These are phyloP conservation scores for Colletotrichum godetiae DNA, from an alignment of 2,329 filamentous ascomycete species.

Conservation along the genomic window DNA sequence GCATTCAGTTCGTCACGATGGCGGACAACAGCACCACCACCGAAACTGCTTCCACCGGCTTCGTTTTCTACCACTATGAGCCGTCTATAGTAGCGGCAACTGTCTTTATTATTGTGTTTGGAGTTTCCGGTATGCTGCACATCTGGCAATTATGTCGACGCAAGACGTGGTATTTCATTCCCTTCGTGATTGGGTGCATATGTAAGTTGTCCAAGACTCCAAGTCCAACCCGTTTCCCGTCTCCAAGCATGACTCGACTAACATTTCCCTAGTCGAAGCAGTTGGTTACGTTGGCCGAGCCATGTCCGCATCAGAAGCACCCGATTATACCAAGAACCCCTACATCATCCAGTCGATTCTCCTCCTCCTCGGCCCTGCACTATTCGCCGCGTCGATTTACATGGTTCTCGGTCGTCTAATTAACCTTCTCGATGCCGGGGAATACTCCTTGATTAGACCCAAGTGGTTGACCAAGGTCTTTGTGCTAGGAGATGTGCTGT, in stretches of 20 bases:
- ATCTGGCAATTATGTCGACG: conserved; percentile 50
- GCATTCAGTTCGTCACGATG: not conserved
- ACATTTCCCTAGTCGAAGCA: conserved; percentile 51
- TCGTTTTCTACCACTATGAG: conserved; percentile 57
- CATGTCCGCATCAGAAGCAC: conserved; percentile 54
- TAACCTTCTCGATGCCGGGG: conserved; percentile 47
- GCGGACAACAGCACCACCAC: conserved; percentile 15
- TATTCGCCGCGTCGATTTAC: conserved; percentile 63
- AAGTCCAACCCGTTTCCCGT: not conserved
- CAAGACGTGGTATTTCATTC: conserved; percentile 64
- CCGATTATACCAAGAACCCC: conserved; percentile 48
- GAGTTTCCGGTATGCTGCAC: conserved; percentile 52
- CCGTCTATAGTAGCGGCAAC: conserved; percentile 57
- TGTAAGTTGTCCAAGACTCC: conserved; percentile 52
- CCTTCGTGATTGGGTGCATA: conserved; percentile 63
- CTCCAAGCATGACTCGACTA: not conserved
- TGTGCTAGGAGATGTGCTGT: conserved; percentile 64
- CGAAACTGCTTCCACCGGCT: conserved; percentile 2
- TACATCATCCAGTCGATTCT: conserved; percentile 56
- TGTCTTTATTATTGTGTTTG: conserved; percentile 55
- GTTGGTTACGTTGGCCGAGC: conserved; percentile 64
- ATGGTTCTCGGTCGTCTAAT: conserved; percentile 60
- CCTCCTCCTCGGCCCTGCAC: conserved; percentile 57
- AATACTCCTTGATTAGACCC: conserved; percentile 45
- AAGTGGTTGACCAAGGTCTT: conserved; percentile 65